Evolutionary conservation across 1,284 basidiomycete species (phyloP).

Genomic region (Athelia psychrophila): DNA sequence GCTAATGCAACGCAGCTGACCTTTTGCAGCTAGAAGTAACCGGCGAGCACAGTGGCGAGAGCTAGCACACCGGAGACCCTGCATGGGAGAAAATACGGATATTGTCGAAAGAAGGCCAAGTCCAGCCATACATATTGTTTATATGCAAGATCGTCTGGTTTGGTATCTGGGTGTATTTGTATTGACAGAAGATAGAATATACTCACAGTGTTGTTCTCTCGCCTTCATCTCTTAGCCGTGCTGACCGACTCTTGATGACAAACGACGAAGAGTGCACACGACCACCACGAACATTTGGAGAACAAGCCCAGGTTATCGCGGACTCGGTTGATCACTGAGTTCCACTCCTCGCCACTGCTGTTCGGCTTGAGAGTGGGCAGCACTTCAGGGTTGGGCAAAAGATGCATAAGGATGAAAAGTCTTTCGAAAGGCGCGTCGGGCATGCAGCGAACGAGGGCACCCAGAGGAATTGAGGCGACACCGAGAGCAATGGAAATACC

Average conservation of each 20-base stretch:
- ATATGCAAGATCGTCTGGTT: slow-evolving; percentile 43
- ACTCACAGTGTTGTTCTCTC: slow-evolving; percentile 38
- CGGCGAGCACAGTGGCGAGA: too few species aligned
- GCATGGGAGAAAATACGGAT: too few species aligned
- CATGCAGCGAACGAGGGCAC: slow-evolving; percentile 76
- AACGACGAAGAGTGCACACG: slow-evolving; percentile 82
- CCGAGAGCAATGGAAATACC: slow-evolving; percentile 90
- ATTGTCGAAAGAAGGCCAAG: too few species aligned
- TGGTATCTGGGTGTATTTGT: slow-evolving; percentile 85
- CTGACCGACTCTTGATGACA: slow-evolving; percentile 73
- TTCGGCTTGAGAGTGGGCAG: slow-evolving; percentile 67
- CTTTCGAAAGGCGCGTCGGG: slow-evolving; percentile 82
- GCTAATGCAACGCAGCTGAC: too few species aligned
- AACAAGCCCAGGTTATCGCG: slow-evolving; percentile 86
- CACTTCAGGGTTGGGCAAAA: slow-evolving; percentile 66
- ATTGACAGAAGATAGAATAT: slow-evolving; percentile 28
- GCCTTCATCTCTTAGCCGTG: slow-evolving; percentile 48
- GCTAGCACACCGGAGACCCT: too few species aligned
- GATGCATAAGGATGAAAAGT: slow-evolving; percentile 60
- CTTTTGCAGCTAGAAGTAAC: too few species aligned
- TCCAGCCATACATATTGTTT: slow-evolving; percentile 39
- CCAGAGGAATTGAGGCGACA: slow-evolving; percentile 84
- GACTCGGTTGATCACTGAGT: slow-evolving; percentile 70
- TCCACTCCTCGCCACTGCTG: slow-evolving; percentile 75
- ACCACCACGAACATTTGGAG: slow-evolving; percentile 79